Base-by-base conservation (phyloP, 768 basidiomycete species). In the Daedaleopsis sinensis region DNA sequence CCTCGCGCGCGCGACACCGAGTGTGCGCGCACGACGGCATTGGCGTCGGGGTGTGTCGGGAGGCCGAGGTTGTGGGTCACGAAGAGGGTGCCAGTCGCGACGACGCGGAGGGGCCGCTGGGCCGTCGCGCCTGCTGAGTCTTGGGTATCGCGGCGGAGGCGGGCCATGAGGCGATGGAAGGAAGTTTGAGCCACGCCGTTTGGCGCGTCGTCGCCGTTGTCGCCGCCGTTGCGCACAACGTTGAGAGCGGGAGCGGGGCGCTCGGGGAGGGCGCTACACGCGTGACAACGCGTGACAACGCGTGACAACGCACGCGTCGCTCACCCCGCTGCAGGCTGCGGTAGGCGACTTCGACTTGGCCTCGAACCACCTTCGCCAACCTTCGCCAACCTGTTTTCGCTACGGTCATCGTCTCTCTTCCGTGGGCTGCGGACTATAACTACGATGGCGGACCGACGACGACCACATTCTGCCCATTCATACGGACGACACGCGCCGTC, bases 21-120 rank as follows among this genome's bases (percentile, higher is more conserved):
- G 67, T 91, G 87, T 0, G 92, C 91, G 48, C 92, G 88, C 2
- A 84, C 72, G 1, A 82, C 86, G 8, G 82, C 80, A 12, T 80
- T 78, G 1, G 86, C 85, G 13, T 72, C 71, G 1, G 90, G 90
- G 60, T 89, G 83, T 15, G 79, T 71, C 21, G 85, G 84, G 4
- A 94, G 67, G 42, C 79, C 78, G 52, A 94, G 81, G 0, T 85
- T 87, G 71, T 93, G 87, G 6, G 90, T 91, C 47, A 90, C 73
- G 70, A 94, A 94, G 43, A 94, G 81, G 11, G 92, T 90, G 15
- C 92, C 92, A 13, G 88, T 87, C 2, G 90, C 89, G 43, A 94
- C 82, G 24, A 94, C 84, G 47, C 91, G 87, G 18, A 91, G 78
- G n/a, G 83, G 78, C 50, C 61, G 68, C 44, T 67, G 64, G 15